Evolutionary conservation across 306 rosid species (phyloP).

Genomic region (Medicago arabica): DNA sequence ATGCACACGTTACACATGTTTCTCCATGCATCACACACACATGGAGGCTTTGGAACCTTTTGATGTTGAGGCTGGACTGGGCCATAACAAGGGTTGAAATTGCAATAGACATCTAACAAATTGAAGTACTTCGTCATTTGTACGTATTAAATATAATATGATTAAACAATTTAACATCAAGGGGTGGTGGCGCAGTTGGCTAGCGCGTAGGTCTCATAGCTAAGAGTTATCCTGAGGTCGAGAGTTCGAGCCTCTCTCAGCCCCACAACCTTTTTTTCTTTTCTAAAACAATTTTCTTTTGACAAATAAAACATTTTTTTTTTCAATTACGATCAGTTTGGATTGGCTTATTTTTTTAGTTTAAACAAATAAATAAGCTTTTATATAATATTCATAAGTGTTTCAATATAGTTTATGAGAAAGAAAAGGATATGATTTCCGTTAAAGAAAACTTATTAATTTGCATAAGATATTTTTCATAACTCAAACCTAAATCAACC

Average conservation of each 20-base stretch:
- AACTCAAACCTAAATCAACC: no score
- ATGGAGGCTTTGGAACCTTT: neutral
- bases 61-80: neutral
- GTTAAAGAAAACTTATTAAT: no score
- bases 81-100: neutral
- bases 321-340: no score
- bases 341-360: no score
- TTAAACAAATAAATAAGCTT: no score
- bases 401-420: no score
- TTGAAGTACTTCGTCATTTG: neutral
- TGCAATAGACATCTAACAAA: neutral
- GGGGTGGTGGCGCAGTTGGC: constrained; percentile 93
- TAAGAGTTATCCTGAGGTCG: constrained; percentile 74
- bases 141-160: neutral
- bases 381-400: no score
- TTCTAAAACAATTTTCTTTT: no score
- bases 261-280: neutral
- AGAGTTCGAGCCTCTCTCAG: constrained; percentile 81
- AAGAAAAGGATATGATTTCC: no score
- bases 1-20: constrained; percentile 8
- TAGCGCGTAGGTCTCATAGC: constrained; percentile 89
- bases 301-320: no score
- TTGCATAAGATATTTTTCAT: no score
- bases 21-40: neutral
- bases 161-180: fast-evolving